These are phyloP conservation scores for Artemisia annua DNA, from an alignment of 129 eudicot genomes.

Conservation along the genomic window DNA sequence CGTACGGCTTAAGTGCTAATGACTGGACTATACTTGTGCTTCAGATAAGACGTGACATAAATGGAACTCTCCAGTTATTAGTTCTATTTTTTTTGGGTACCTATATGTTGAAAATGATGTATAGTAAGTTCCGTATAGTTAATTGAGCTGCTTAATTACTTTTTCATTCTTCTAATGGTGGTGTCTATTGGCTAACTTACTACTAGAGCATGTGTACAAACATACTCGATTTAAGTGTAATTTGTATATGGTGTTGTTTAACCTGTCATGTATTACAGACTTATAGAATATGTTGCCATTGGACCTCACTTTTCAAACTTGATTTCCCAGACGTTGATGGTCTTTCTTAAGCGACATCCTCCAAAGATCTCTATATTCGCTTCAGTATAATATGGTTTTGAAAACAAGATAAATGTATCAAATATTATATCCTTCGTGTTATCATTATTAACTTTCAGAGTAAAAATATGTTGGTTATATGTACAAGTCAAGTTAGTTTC, in stretches of 20 bases:
- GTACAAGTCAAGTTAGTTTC: slow-evolving; percentile 88
- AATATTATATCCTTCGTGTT: background rate
- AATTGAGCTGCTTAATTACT: no score
- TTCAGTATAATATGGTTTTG: background rate
- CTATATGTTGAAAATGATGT: no score
- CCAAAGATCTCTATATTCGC: slow-evolving; percentile 56
- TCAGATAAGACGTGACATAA: no score
- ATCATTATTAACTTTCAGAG: slow-evolving; percentile 50
- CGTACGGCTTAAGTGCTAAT: no score
- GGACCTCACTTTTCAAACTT: slow-evolving; percentile 98
- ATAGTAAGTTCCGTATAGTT: no score
- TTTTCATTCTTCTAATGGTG: no score
- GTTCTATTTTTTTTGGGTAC: no score
- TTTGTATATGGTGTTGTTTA: background rate
- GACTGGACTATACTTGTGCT: no score
- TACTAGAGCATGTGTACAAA: background rate
- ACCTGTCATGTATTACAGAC: slow-evolving; percentile 43
- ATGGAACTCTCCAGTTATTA: no score
- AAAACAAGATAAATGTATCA: background rate
- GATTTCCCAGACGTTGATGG: slow-evolving; percentile 92
- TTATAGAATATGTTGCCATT: slow-evolving; percentile 86
- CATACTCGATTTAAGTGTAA: slow-evolving; percentile 1
- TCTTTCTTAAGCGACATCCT: slow-evolving; percentile 91
- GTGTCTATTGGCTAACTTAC: no score
- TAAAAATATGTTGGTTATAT: slow-evolving; percentile 85